Base-by-base conservation (phyloP, 2,329 filamentous ascomycete species). In the Trichoderma polysporum region DNA sequence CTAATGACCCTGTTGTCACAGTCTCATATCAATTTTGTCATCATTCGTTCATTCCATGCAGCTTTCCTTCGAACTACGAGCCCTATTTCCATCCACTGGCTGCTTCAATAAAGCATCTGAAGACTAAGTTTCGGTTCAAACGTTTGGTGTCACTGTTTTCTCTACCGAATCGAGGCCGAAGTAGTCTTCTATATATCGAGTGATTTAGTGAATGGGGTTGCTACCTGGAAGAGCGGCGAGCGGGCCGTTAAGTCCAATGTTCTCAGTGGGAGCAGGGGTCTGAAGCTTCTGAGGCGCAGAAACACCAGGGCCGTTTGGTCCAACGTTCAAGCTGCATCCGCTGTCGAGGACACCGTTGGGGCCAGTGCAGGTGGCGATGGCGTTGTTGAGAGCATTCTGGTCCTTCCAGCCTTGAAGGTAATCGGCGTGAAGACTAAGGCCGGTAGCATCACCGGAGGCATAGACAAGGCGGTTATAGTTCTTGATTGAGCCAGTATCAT, bases 401-500 rank as follows among this genome's bases (percentile, higher is more conserved):
- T 76, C 72, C 4, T 68, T 71, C 74, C 74, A 76, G 57, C 74
- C 74, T 59, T 75, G 71, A 59, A 76, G 69, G 60, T 70, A 75
- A 57, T 76, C 74, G 9, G 73, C 74, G 67, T 76, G 73, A 6
- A 76, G 70, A 9, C 73, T 72, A 64, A 74, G 74, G 25, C 74
- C 75, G 5, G 73, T 74, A 4, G 71, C 33, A 66, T 76, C 74
- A 58, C 74, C 74, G 65, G 65, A 69, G 63, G 74, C 69, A 69
- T 71, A 76, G 19, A 73, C 73, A 63, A 69, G 70, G 45, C 71
- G 71, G 65, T 75, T 74, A 65, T 71, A 74, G 66, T 75, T 58
- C 45, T 71, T 15, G 68, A 76, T 68, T 15, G 69, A 67, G 10
- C 69, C 71, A 9, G 79, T 80, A 64, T 82, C 77, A 78, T 81